These are phyloP conservation scores for Xylariales sp. DNA, from an alignment of 2,329 filamentous ascomycete genomes.

Conservation along the genomic window DNA sequence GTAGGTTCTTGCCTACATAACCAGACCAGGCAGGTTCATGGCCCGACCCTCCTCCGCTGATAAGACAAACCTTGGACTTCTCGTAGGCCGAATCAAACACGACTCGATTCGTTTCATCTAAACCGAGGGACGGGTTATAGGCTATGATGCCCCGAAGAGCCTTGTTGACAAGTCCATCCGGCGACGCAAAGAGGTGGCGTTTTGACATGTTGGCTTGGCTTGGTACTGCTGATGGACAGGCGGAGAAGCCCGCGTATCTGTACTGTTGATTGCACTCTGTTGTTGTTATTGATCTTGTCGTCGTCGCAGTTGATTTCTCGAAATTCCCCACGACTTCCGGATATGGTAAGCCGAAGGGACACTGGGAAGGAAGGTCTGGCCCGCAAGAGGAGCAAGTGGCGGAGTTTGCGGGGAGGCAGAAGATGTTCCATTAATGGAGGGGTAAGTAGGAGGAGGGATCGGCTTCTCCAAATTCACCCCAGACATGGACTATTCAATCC, in stretches of 20 bases:
- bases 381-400: slow-evolving; percentile 7
- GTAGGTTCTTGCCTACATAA: slow-evolving; percentile 57
- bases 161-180: slow-evolving; percentile 50
- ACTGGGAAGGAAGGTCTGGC: neutral
- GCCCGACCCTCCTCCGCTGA: slow-evolving; percentile 52
- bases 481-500: slow-evolving; percentile 1
- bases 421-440: slow-evolving; percentile 3
- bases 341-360: slow-evolving; percentile 16
- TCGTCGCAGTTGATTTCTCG: neutral
- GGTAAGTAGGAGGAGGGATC: slow-evolving; percentile 1
- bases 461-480: slow-evolving; percentile 7
- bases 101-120: slow-evolving; percentile 47
- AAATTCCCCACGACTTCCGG: slow-evolving; percentile 13
- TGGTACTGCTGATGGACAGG: neutral
- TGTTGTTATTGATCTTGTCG: neutral
- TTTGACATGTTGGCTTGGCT: slow-evolving; percentile 39
- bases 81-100: slow-evolving; percentile 44
- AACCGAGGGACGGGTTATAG: slow-evolving; percentile 46
- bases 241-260: too few species aligned
- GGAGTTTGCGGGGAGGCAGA: slow-evolving; percentile 4
- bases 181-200: slow-evolving; percentile 47
- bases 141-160: slow-evolving; percentile 45
- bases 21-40: slow-evolving; percentile 61
- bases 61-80: slow-evolving; percentile 41
- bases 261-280: too few species aligned